These are phyloP conservation scores for Sporothrix pseudoabietina DNA, from an alignment of 2,329 filamentous ascomycete species.

Conservation along the genomic window DNA sequence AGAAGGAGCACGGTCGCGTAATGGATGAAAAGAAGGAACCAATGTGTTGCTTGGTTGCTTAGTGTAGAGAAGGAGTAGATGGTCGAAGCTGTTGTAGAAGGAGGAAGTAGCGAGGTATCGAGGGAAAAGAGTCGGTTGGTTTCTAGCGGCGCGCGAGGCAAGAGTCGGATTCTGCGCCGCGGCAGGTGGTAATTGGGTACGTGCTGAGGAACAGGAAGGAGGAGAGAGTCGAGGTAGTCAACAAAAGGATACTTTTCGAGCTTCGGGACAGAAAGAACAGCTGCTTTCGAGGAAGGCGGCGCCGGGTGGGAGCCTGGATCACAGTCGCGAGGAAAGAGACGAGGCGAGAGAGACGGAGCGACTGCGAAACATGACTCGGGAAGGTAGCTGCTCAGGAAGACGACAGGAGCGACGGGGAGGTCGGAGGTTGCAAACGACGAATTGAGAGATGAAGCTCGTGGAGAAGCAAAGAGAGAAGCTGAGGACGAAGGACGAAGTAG, in stretches of 20 bases:
- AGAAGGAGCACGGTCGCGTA: not conserved
- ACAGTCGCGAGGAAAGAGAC: slow-evolving; percentile 28
- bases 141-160: slow-evolving; percentile 5
- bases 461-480: slow-evolving; percentile 5
- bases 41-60: not conserved
- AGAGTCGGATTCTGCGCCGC: not conserved
- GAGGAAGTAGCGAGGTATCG: not conserved
- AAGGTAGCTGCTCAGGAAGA: slow-evolving; percentile 11
- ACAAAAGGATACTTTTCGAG: not conserved
- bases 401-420: not conserved
- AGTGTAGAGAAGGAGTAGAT: not conserved
- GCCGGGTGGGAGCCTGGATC: slow-evolving; percentile 18
- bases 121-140: not conserved
- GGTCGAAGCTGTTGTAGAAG: not conserved
- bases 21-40: not conserved
- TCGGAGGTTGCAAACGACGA: not conserved
- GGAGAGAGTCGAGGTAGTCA: not conserved
- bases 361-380: slow-evolving; percentile 30
- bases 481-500: not conserved
- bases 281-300: slow-evolving; percentile 10
- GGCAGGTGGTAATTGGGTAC: not conserved
- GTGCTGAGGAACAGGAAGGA: not conserved
- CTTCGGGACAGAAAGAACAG: not conserved
- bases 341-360: slow-evolving; percentile 21
- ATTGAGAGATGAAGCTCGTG: slow-evolving; percentile 20